Evolutionary conservation across 768 basidiomycete genomes (phyloP).

Genomic region (Mycena olivaceomarginata): DNA sequence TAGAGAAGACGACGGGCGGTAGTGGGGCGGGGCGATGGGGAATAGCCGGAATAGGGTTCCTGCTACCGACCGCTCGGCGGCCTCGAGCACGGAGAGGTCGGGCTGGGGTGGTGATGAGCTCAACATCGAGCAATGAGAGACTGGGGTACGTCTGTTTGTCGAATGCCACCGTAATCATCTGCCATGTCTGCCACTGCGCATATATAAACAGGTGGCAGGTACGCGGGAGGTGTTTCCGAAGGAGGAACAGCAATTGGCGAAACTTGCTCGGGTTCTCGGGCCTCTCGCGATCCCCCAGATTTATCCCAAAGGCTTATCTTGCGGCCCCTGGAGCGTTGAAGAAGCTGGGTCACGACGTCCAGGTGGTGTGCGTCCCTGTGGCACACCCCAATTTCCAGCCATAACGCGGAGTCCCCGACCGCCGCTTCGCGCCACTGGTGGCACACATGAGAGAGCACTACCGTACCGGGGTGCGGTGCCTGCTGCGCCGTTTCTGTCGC

Average conservation of each 20-base stretch:
- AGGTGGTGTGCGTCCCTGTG: background rate
- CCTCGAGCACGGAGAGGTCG: no score
- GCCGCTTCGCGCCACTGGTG: slow-evolving; percentile 25
- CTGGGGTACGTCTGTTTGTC: background rate
- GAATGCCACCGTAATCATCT: slow-evolving; percentile 8
- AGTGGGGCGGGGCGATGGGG: background rate
- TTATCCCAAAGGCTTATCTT: slow-evolving; percentile 7
- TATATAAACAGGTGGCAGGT: slow-evolving; percentile 6
- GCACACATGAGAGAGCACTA: slow-evolving; percentile 31
- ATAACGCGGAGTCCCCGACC: background rate
- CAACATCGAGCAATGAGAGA: slow-evolving; percentile 25
- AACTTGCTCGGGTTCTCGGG: background rate
- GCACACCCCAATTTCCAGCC: slow-evolving; percentile 6
- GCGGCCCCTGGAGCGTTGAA: slow-evolving; percentile 20
- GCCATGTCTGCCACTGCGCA: slow-evolving; percentile 25
- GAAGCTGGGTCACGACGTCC: background rate
- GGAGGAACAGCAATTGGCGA: background rate
- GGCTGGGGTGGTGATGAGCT: slow-evolving; percentile 4
- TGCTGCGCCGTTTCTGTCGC: background rate
- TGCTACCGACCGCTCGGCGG: no score
- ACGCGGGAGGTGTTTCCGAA: slow-evolving; percentile 5
- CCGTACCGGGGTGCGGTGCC: background rate
- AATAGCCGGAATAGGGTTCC: background rate
- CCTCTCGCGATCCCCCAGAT: background rate
- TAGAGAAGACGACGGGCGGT: background rate